Evolutionary conservation across 768 basidiomycete species (phyloP), one percentile per base, ranked within the genome.

Genomic region (Hemileccinum rubropunctum): DNA sequence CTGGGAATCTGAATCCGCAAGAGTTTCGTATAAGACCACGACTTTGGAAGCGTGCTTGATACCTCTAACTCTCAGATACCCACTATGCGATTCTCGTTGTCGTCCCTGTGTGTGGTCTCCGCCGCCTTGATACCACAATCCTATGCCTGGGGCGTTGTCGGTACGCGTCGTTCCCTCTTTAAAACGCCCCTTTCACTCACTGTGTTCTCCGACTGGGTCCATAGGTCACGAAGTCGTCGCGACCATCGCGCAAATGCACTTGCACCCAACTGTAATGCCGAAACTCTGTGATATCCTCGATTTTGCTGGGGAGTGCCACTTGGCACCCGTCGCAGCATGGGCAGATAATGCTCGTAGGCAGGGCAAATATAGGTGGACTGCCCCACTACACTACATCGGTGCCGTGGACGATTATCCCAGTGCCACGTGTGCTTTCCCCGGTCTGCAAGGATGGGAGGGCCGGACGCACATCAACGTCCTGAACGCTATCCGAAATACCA

Each of bases 211-310:
- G 3, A 27, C 15, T 27, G 50, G 51, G 39, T 52, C 9, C 17
- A 26, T 21, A 83, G 92, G 95, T 4, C 95, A 98, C 59, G 89
- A 97, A 73, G 85, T 97, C 28, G 82, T 92, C 6, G 95, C 94
- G 1, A 95, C 94, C 4, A 88, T 98, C 49, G 95, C 95, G 1
- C 88, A 98, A 65, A 91, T 95, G 51, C 83, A 97, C 65, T 79
- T 98, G 3, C 81, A 91, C 64, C 89, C 90, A 0, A 73, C 71
- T 2, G 84, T 86, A 5, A 74, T 86, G 35, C 76, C 80, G 2
- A 76, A 75, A 28, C 71, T 97, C 47, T 90, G 87, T 56, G 67
- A 73, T 26, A 84, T 98, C 58, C 83, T 97, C 56, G 76, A 54
- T 68, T 71, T 71, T 61, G 13, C 57, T 60, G 46, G 60, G 55